Conservation (phyloP, 768 basidiomycete genomes). For the Xanthoconium stramineum region DNA sequence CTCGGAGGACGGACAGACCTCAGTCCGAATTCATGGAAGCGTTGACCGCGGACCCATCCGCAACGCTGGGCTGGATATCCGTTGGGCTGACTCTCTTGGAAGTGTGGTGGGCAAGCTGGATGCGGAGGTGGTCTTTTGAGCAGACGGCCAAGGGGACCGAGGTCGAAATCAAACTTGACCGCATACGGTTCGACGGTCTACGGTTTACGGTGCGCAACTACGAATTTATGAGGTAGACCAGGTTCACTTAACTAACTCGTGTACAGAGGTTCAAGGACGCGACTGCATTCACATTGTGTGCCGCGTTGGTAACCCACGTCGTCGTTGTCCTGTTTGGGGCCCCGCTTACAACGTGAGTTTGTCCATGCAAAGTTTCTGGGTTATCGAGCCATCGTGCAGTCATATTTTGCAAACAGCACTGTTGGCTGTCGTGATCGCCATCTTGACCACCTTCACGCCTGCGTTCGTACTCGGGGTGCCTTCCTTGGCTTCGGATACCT, state of each 20-base stretch:
- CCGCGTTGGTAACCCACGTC: conserved; percentile 45
- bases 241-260: conserved; percentile 1
- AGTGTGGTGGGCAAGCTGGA: conserved; percentile 70
- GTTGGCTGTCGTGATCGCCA: conserved; percentile 64
- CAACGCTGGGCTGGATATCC: conserved; percentile 57
- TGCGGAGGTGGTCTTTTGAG: conserved; percentile 56
- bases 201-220: conserved; percentile 39
- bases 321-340: conserved; percentile 72
- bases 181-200: conserved; percentile 35
- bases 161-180: conserved; percentile 43
- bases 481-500: conserved; percentile 38
- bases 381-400: conserved; percentile 32
- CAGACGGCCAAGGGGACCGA: conserved; percentile 38
- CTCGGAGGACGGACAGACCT: conserved; percentile 50
- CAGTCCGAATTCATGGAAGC: conserved; percentile 68
- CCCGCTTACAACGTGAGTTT: conserved; percentile 54
- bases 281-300: conserved; percentile 47
- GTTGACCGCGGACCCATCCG: conserved; percentile 57
- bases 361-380: neutral
- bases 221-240: neutral
- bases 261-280: conserved; percentile 51
- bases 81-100: conserved; percentile 54
- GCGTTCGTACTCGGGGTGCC: conserved; percentile 69
- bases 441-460: conserved; percentile 64
- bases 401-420: conserved; percentile 59